Conservation (phyloP, 495 filamentous ascomycete species). For the Astrothelium macrocarpum region DNA sequence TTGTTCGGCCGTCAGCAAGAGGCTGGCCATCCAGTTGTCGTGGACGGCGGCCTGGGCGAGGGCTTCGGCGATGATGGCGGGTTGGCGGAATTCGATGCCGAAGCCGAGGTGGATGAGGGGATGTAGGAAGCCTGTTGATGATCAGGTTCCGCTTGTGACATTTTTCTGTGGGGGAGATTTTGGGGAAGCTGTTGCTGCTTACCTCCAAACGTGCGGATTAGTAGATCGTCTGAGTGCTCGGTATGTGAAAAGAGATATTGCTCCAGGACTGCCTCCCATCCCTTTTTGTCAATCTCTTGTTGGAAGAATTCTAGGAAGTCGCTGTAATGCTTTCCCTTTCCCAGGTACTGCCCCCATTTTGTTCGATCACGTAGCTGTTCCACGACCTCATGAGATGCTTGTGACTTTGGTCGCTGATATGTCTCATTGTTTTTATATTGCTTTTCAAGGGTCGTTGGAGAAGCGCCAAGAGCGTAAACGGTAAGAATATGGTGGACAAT, state of each 20-base stretch:
- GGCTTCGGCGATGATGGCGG: conserved; percentile 70
- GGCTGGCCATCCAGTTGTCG: conserved; percentile 37
- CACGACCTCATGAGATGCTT: conserved; percentile 37
- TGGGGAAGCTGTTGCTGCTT: too few relatives aligned
- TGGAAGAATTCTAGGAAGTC: conserved; percentile 68
- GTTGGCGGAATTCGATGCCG: conserved; percentile 70
- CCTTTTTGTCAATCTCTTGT: conserved; percentile 53
- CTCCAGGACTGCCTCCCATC: conserved; percentile 47
- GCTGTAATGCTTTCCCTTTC: conserved; percentile 46
- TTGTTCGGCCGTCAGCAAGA: conserved; percentile 48
- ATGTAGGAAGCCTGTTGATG: conserved; percentile 54
- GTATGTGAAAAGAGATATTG: conserved; percentile 58
- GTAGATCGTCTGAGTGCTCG: conserved; percentile 51
- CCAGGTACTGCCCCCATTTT: conserved; percentile 44
- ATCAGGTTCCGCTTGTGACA: not conserved
- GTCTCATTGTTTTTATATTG: conserved; percentile 49
- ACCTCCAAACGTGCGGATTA: conserved; percentile 50
- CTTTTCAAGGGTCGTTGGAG: conserved; percentile 43
- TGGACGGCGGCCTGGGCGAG: conserved; percentile 67
- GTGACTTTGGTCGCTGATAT: conserved; percentile 48
- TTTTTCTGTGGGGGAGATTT: too few relatives aligned
- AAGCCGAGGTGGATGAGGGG: conserved; percentile 80
- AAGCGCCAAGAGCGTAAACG: conserved; percentile 66
- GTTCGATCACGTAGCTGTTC: conserved; percentile 43
- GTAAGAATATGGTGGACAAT: conserved; percentile 67